A percentile compares a stretch with the other conserved stretches of the same genome.
Evolutionary conservation across 2,329 filamentous ascomycete species (phyloP).

Genomic region (Colletotrichum navitas): DNA sequence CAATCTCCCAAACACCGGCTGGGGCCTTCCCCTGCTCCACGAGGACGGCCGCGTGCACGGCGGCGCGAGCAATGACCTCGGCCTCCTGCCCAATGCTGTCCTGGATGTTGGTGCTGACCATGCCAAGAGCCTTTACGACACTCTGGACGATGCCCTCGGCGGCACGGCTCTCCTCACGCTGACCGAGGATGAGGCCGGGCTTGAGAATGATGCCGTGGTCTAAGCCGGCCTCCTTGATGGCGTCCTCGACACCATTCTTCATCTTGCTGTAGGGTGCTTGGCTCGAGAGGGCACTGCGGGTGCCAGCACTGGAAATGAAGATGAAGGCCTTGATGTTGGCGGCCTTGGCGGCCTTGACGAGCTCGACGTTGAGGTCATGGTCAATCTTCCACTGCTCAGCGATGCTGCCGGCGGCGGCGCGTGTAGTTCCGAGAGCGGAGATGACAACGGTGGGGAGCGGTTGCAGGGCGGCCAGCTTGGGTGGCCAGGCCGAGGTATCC

Average conservation of each 20-base stretch:
- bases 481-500: constrained; percentile 78
- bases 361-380: constrained; percentile 84
- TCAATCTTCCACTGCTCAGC: constrained; percentile 89
- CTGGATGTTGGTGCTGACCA: constrained; percentile 66
- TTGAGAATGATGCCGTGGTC: constrained; percentile 80
- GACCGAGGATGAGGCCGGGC: constrained; percentile 82
- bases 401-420: constrained; percentile 78
- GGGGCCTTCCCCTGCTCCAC: constrained; percentile 71
- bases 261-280: constrained; percentile 72
- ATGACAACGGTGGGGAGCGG: constrained; percentile 75
- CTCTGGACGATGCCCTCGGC: constrained; percentile 69
- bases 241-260: constrained; percentile 90
- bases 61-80: constrained; percentile 77
- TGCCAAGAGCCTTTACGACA: constrained; percentile 68
- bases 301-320: constrained; percentile 74
- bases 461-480: constrained; percentile 66
- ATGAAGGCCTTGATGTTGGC: constrained; percentile 82
- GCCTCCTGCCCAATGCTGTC: constrained; percentile 81
- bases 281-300: constrained; percentile 54
- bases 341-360: constrained; percentile 80
- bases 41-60: constrained; percentile 70
- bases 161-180: constrained; percentile 71
- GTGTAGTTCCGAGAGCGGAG: constrained; percentile 85
- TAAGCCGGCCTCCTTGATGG: constrained; percentile 78
- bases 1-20: constrained; percentile 71